Evolutionary conservation across 768 basidiomycete species (phyloP).

Genomic region (Coprinopsis marcescibilis): DNA sequence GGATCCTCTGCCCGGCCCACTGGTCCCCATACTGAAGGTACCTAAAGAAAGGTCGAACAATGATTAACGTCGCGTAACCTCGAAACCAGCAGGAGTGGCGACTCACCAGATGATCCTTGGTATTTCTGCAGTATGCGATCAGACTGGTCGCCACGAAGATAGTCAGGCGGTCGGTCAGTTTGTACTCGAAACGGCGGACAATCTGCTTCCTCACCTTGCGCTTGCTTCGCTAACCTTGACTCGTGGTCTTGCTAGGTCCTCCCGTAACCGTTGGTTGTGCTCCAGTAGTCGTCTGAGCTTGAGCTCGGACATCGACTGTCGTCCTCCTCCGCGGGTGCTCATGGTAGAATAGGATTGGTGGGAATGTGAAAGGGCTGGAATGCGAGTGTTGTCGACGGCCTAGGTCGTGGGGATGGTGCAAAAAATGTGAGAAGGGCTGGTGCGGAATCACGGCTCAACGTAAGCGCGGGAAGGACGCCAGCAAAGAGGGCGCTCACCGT

Average conservation of each 20-base stretch:
- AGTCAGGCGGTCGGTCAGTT: constrained; percentile 11
- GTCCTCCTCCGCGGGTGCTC: constrained; percentile 56
- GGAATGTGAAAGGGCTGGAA: neutral
- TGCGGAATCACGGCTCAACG: neutral
- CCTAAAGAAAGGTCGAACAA: constrained; percentile 35
- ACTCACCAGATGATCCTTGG: constrained; percentile 69
- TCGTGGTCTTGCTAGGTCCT: constrained; percentile 85
- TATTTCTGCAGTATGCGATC: constrained; percentile 91
- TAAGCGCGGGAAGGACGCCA: constrained; percentile 1
- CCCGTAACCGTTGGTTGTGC: constrained; percentile 87
- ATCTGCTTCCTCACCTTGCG: constrained; percentile 55
- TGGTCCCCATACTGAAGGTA: constrained; percentile 96
- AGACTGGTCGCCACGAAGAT: constrained; percentile 44
- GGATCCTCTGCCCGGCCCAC: constrained; percentile 91
- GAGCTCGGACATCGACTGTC: constrained; percentile 95
- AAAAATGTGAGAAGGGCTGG: constrained; percentile 2
- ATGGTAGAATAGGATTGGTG: constrained; percentile 32
- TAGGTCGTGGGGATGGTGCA: constrained; percentile 14
- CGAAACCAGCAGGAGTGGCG: neutral
- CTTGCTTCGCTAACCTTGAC: constrained; percentile 90
- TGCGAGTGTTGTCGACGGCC: neutral
- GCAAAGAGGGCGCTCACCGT: constrained; percentile 7
- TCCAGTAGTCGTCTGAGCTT: constrained; percentile 92
- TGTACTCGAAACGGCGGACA: neutral
- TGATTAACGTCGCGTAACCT: constrained; percentile 10